A percentile compares a stretch with the other conserved stretches of the same genome.
Conservation (phyloP, 345 rosid genomes). For the Aquilaria malaccensis region DNA sequence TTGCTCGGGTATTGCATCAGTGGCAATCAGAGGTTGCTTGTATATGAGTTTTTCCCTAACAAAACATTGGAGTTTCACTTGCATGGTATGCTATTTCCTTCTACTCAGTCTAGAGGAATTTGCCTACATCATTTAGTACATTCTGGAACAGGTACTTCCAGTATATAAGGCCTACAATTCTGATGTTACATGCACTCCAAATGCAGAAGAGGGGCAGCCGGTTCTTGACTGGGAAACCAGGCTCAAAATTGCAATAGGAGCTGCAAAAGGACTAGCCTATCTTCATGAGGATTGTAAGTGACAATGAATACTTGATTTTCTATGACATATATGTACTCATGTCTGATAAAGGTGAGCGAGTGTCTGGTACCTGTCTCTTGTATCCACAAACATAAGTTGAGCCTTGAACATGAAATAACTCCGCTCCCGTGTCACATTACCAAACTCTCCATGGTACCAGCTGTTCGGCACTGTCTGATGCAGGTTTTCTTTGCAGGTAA, state of each 20-base stretch:
- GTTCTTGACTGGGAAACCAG: slow-evolving; percentile 39
- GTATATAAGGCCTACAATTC: too few species aligned
- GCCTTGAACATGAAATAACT: too few species aligned
- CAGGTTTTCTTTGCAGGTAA: slow-evolving; percentile 34
- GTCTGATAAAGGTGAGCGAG: too few species aligned
- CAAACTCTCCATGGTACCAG: too few species aligned
- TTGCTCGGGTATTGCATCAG: slow-evolving; percentile 37
- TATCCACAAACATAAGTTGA: too few species aligned
- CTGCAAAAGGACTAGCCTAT: slow-evolving; percentile 58
- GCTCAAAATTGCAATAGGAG: slow-evolving; percentile 42
- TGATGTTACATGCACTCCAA: too few species aligned
- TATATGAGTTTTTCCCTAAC: slow-evolving; percentile 47
- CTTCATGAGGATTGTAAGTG: slow-evolving; percentile 59
- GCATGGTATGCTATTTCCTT: slow-evolving; percentile 23
- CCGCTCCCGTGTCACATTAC: too few species aligned
- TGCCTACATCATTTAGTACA: background rate
- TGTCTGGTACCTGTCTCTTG: too few species aligned
- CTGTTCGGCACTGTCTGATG: background rate
- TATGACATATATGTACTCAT: too few species aligned
- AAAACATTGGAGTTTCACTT: slow-evolving; percentile 34
- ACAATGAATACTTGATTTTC: too few species aligned
- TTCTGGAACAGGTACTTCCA: too few species aligned
- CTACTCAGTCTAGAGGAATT: background rate
- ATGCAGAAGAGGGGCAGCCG: slow-evolving; percentile 26
- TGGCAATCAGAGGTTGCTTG: slow-evolving; percentile 26